Evolutionary conservation across 169 alveolate genomes (phyloP).

Genomic region (Amoebophrya sp.): DNA sequence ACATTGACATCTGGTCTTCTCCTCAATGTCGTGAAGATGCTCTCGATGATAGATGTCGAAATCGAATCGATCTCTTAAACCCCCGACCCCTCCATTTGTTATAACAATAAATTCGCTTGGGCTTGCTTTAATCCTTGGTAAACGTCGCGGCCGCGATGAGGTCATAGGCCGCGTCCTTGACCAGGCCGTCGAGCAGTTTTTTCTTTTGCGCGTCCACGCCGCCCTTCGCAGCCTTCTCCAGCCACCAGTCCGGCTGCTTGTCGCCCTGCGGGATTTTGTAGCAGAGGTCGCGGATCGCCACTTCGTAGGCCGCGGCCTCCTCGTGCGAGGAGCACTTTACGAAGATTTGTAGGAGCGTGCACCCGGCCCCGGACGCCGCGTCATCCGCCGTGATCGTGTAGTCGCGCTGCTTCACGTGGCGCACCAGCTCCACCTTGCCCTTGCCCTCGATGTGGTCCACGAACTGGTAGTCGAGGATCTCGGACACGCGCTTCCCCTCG

Average conservation of each 20-base stretch:
- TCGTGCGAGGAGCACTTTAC: background rate
- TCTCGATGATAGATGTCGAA: no score
- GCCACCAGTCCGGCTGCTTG: constrained; percentile 4
- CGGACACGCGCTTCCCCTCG: background rate
- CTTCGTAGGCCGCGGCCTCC: background rate
- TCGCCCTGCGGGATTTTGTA: constrained; percentile 1
- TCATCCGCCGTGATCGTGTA: background rate
- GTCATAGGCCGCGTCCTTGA: background rate
- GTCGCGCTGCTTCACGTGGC: background rate
- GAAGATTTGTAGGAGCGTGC: background rate
- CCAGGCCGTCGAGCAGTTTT: background rate
- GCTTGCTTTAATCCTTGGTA: background rate
- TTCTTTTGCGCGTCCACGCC: background rate
- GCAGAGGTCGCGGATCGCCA: background rate
- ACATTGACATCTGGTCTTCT: no score
- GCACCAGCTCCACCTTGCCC: background rate
- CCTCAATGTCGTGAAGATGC: no score
- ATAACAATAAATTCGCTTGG: no score
- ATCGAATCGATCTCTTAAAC: no score
- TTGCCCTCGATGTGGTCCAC: background rate
- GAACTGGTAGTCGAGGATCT: background rate
- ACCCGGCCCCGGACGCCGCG: background rate
- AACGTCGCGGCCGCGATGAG: background rate
- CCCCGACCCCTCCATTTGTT: no score
- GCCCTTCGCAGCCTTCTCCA: constrained; percentile 1